Conservation (phyloP, 2,329 filamentous ascomycete genomes). For the Falciphora oryzae region DNA sequence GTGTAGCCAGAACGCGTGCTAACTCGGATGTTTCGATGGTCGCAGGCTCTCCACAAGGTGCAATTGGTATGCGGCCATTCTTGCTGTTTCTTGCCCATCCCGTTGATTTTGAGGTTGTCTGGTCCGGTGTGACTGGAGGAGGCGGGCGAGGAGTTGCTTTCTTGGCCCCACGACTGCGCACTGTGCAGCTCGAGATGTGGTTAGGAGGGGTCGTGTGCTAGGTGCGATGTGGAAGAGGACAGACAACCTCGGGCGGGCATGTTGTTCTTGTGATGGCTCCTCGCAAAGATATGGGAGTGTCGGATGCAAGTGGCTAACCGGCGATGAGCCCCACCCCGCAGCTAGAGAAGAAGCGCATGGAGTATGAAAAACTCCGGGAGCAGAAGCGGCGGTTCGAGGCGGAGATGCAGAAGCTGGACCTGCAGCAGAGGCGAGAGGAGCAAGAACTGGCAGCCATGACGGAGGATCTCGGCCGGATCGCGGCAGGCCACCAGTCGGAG, state of each 20-base stretch:
- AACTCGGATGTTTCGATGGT: neutral
- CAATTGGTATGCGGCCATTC: constrained; percentile 60
- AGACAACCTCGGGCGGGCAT: constrained; percentile 1
- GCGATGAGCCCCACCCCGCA: constrained; percentile 29
- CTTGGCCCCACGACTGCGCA: too few species aligned
- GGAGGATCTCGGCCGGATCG: constrained; percentile 62
- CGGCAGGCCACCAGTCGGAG: constrained; percentile 76
- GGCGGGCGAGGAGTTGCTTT: too few species aligned
- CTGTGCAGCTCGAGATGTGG: neutral
- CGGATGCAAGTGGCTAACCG: constrained; percentile 10
- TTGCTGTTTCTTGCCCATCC: neutral
- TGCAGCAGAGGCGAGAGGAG: constrained; percentile 77
- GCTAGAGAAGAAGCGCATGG: constrained; percentile 90
- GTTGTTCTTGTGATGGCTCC: neutral
- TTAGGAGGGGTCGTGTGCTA: neutral
- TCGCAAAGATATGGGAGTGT: neutral
- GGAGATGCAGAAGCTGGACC: constrained; percentile 84
- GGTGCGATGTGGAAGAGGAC: neutral
- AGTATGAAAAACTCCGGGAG: constrained; percentile 86
- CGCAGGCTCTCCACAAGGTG: constrained; percentile 63
- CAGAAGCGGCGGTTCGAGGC: constrained; percentile 86
- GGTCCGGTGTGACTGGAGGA: neutral
- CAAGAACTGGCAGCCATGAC: constrained; percentile 81
- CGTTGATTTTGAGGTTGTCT: neutral
- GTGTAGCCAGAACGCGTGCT: constrained; percentile 4